Conservation (phyloP, 805 yeast genomes). For the Clavispora phyllophila region DNA sequence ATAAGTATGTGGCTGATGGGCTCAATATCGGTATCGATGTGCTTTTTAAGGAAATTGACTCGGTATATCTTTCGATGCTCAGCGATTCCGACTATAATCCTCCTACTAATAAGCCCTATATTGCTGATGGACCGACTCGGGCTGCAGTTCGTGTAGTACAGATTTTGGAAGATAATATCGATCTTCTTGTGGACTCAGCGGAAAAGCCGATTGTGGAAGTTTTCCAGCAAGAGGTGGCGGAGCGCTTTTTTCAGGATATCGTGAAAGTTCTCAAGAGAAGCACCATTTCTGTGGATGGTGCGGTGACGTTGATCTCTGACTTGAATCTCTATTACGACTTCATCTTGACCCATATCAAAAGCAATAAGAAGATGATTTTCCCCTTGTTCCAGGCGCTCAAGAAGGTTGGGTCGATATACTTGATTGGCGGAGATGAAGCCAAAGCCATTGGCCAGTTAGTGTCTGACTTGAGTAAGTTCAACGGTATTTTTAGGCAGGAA, state of each 20-base stretch:
- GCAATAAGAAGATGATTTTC: conserved; percentile 62
- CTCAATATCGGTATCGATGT: conserved; percentile 89
- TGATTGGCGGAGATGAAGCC: conserved; percentile 68
- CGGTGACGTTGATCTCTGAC: conserved; percentile 76
- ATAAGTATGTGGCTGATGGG: conserved; percentile 89
- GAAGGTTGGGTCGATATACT: conserved; percentile 76
- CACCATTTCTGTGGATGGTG: conserved; percentile 74
- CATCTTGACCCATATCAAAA: conserved; percentile 41
- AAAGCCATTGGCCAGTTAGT: conserved; percentile 80
- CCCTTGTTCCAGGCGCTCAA: conserved; percentile 78
- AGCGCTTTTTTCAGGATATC: conserved; percentile 70
- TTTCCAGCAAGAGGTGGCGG: conserved; percentile 90
- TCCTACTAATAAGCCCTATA: conserved; percentile 13
- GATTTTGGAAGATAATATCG: conserved; percentile 66
- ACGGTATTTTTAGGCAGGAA: conserved; percentile 86
- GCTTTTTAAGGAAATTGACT: conserved; percentile 73
- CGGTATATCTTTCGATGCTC: conserved; percentile 50
- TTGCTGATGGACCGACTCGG: conserved; percentile 39
- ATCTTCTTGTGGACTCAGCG: conserved; percentile 70
- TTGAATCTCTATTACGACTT: conserved; percentile 75
- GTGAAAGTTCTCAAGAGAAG: conserved; percentile 72
- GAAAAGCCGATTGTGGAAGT: conserved; percentile 87
- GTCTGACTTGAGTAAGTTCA: conserved; percentile 77
- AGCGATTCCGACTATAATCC: conserved; percentile 63
- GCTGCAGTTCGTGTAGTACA: conserved; percentile 63